Base-by-base conservation (phyloP, 768 basidiomycete species). In the Amanita inopinata region DNA sequence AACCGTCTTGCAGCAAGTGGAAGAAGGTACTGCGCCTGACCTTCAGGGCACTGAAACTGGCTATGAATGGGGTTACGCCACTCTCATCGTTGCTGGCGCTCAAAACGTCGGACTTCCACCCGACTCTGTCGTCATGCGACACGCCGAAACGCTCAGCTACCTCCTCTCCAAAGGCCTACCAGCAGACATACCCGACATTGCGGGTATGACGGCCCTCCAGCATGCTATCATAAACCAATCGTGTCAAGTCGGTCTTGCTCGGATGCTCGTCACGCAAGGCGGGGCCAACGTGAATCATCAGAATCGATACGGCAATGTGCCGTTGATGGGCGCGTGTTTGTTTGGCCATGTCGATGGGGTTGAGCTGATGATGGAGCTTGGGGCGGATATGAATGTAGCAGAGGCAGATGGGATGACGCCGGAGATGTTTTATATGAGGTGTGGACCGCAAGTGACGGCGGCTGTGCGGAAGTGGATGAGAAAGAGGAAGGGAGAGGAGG, bases 201-300 rank as follows among this genome's bases (percentile, higher is more conserved):
- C 55, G 7, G 72, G 72, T 3, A 60, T 60, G 55, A 76, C 72
- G 1, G 69, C 77, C 1, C 62, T 77, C 2, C 65, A 71, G 33
- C 74, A 76, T 50, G 27, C 24, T 8, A 6, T 34, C 2, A 20
- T 30, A 2, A n/a, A 20, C 17, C 17, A n/a, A 15, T 3, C 57
- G 62, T 0, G 64, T 65, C 5, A 62, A 61, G 4, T 55, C 5
- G 57, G 61, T 6, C 52, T 74, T 14, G 55, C 59, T 0, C 63
- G 62, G 11, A 46, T 58, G 10, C 56, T 79, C 17, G 45, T 78
- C 14, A 23, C 22, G 9, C 54, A 63, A 42, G 54, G 58, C 9
- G 72, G 70, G 2, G 76, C 73, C 3, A 61, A 76, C 45, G 63
- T 69, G 5, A 67, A 79, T 49, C 58, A 62, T 5, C 72, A 62